Evolutionary conservation across 2,329 filamentous ascomycete species (phyloP).

Genomic region (Dactylellina sp.): DNA sequence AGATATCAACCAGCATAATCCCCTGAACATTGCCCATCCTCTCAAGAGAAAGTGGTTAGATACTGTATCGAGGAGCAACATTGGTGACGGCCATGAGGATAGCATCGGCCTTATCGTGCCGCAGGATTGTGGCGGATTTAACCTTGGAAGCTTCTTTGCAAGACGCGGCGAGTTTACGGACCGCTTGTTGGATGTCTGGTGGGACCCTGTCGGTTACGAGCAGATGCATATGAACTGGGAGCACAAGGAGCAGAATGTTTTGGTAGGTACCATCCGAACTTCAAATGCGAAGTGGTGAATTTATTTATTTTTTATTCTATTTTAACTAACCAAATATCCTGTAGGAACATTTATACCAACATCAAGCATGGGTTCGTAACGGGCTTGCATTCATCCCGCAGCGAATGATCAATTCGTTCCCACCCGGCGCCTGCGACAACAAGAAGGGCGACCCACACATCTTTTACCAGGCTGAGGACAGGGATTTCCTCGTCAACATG

Average conservation of each 20-base stretch:
- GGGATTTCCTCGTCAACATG: constrained; percentile 98
- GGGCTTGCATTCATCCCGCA: constrained; percentile 91
- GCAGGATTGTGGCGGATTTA: constrained; percentile 96
- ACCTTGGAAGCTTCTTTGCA: constrained; percentile 94
- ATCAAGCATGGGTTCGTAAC: constrained; percentile 91
- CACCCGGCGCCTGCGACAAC: constrained; percentile 85
- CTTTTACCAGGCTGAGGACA: constrained; percentile 86
- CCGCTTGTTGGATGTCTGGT: constrained; percentile 93
- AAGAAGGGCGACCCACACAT: constrained; percentile 79
- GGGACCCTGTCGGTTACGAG: constrained; percentile 97
- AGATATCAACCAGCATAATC: constrained; percentile 96
- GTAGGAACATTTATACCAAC: constrained; percentile 83
- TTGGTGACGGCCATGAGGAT: constrained; percentile 79
- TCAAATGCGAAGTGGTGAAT: no score
- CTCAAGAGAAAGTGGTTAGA: constrained; percentile 74
- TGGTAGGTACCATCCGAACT: constrained; percentile 64
- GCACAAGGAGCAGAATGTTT: constrained; percentile 96
- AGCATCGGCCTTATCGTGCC: constrained; percentile 90
- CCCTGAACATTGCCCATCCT: constrained; percentile 90
- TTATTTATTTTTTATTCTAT: no score
- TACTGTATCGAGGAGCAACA: constrained; percentile 74
- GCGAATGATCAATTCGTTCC: constrained; percentile 93
- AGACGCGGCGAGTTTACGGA: constrained; percentile 89
- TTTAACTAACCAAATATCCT: no score
- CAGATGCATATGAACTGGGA: constrained; percentile 99